Conservation (phyloP, 148 eudicot species). For the Vaccinium macrocarpon region DNA sequence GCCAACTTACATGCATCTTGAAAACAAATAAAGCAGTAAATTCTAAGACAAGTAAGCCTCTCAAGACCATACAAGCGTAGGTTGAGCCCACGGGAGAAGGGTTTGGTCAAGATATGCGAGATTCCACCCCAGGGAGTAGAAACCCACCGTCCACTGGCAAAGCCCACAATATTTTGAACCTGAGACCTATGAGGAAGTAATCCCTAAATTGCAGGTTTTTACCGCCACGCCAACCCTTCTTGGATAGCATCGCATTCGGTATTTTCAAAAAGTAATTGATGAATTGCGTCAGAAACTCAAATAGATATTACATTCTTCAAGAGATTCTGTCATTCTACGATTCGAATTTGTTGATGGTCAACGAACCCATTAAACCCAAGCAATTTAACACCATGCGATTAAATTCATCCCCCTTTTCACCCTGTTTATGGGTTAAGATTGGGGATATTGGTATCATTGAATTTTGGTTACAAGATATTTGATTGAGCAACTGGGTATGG, state of each 20-base stretch:
- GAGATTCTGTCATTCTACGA: neutral
- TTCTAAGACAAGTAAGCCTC: neutral
- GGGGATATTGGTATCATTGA: neutral
- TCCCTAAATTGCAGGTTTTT: neutral
- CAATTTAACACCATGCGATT: neutral
- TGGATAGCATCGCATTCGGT: neutral
- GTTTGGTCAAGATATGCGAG: neutral
- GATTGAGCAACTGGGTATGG: too few relatives aligned
- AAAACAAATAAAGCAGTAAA: neutral
- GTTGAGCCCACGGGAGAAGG: neutral
- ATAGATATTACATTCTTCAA: neutral
- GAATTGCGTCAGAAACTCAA: neutral
- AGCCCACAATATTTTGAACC: neutral
- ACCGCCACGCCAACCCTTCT: neutral
- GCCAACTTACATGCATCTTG: neutral
- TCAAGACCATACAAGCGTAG: neutral
- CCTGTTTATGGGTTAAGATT: too few relatives aligned
- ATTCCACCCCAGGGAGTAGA: neutral
- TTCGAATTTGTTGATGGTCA: neutral
- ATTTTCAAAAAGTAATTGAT: neutral
- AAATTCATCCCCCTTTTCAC: neutral
- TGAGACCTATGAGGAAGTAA: neutral
- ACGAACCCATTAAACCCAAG: neutral
- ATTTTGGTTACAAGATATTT: neutral
- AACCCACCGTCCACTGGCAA: neutral